Conservation (phyloP, 495 filamentous ascomycete genomes). For the Bryoglossum gracile region DNA sequence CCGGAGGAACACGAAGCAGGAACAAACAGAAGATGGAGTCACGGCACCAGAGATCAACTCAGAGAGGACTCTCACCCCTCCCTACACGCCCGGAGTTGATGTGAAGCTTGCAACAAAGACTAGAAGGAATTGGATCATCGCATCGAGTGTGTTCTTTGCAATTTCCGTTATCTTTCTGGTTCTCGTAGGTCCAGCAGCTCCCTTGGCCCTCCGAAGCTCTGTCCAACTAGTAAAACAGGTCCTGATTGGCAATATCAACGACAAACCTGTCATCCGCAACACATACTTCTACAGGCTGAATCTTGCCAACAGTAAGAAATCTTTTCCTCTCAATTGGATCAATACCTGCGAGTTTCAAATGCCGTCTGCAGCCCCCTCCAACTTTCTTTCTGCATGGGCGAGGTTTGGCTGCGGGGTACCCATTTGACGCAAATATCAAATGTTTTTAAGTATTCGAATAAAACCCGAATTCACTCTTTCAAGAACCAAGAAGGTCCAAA, state of each 20-base stretch:
- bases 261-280: conserved; percentile 48
- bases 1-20: conserved; percentile 11
- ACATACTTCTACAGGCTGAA: conserved; percentile 82
- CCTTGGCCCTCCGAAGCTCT: background rate
- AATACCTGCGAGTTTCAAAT: too few relatives aligned
- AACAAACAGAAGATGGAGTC: conserved; percentile 9
- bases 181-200: conserved; percentile 39
- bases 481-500: too few relatives aligned
- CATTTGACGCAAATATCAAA: too few relatives aligned
- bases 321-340: too few relatives aligned
- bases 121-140: conserved; percentile 44
- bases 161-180: conserved; percentile 69
- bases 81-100: conserved; percentile 17
- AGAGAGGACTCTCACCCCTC: conserved; percentile 12
- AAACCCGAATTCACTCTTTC: too few relatives aligned
- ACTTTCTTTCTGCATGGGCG: too few relatives aligned
- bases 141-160: conserved; percentile 65
- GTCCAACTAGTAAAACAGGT: conserved; percentile 33
- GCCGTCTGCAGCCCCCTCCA: too few relatives aligned
- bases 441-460: too few relatives aligned
- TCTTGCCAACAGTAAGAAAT: conserved; percentile 73
- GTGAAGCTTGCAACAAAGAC: conserved; percentile 49
- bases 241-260: conserved; percentile 61
- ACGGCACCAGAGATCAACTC: conserved; percentile 5
- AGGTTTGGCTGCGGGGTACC: too few relatives aligned